phyloP scores from a whole-genome alignment of 108 stramenopile species.

The Cyclotella baltica region DNA sequence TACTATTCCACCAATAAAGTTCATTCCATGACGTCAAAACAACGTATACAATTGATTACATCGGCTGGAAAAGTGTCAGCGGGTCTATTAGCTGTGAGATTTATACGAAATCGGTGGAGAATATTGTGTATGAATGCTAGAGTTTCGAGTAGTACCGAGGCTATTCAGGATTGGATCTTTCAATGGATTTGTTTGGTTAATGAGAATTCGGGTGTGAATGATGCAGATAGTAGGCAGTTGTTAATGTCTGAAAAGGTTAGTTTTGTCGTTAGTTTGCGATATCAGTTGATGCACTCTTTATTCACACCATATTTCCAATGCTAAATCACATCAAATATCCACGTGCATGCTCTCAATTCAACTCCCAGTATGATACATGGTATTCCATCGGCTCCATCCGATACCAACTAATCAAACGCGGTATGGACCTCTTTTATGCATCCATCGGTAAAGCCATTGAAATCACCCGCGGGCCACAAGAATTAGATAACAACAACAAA shows the following conservation, averaged over 20 bases:
- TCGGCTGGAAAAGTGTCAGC: constrained; percentile 32
- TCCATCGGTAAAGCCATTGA: constrained; percentile 80
- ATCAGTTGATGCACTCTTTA: too few species aligned
- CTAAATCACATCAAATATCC: too few species aligned
- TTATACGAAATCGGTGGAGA: constrained; percentile 44
- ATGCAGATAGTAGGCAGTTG: constrained; percentile 22
- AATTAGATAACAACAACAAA: constrained; percentile 14
- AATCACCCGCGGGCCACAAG: constrained; percentile 51
- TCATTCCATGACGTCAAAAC: not conserved
- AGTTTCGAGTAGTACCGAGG: constrained; percentile 51
- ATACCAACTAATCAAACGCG: constrained; percentile 76
- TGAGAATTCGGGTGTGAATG: constrained; percentile 22
- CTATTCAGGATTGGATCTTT: constrained; percentile 70
- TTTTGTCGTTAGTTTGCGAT: not conserved
- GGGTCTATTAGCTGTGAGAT: constrained; percentile 21
- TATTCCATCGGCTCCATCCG: constrained; percentile 79
- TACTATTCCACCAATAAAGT: not conserved
- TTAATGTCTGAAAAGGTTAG: constrained; percentile 50
- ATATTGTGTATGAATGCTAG: constrained; percentile 68
- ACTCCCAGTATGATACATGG: constrained; percentile 55
- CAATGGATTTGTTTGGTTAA: constrained; percentile 43
- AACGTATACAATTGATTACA: constrained; percentile 29
- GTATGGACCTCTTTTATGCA: constrained; percentile 85
- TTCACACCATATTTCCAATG: too few species aligned
- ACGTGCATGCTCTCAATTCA: not conserved